Evolutionary conservation across 1,284 basidiomycete species (phyloP).

Genomic region (Caloboletus firmus): DNA sequence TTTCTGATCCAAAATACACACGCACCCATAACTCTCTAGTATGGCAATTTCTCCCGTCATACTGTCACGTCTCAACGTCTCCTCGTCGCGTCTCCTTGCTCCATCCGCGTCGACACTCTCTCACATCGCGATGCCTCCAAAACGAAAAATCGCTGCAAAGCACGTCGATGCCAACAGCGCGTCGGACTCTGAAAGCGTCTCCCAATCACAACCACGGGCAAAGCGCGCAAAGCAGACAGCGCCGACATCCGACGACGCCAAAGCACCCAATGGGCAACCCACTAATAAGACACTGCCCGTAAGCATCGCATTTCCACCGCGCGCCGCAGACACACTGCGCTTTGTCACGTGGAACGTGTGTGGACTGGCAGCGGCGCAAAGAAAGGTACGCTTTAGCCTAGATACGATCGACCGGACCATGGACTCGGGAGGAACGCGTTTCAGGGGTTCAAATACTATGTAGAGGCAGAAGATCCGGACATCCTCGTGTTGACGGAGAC

Average conservation of each 20-base stretch:
- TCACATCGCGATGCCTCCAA: conserved; percentile 29
- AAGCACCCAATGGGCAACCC: conserved; percentile 52
- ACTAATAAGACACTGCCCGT: conserved; percentile 73
- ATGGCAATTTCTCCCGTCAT: conserved; percentile 2
- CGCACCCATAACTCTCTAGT: conserved; percentile 9
- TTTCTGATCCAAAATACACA: conserved; percentile 8
- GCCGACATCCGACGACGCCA: conserved; percentile 8
- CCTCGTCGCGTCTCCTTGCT: conserved; percentile 5
- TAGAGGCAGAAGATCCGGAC: conserved; percentile 82
- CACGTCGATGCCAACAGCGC: conserved; percentile 3
- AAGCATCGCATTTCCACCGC: conserved; percentile 58
- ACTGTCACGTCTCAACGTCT: neutral
- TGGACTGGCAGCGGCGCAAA: conserved; percentile 65
- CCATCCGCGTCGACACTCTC: neutral
- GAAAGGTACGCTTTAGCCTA: conserved; percentile 53
- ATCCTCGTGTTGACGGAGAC: conserved; percentile 81
- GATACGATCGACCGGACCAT: neutral
- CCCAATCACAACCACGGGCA: conserved; percentile 17
- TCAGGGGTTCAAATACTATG: conserved; percentile 77
- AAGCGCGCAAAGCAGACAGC: conserved; percentile 32
- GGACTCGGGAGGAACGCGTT: neutral
- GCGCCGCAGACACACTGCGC: conserved; percentile 48
- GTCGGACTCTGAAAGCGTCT: conserved; percentile 23
- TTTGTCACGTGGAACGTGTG: conserved; percentile 77
- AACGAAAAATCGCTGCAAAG: conserved; percentile 29